Evolutionary conservation across 2,329 filamentous ascomycete genomes (phyloP), one percentile per base, ranked within the genome.

Genomic region (Grosmannia serpens): DNA sequence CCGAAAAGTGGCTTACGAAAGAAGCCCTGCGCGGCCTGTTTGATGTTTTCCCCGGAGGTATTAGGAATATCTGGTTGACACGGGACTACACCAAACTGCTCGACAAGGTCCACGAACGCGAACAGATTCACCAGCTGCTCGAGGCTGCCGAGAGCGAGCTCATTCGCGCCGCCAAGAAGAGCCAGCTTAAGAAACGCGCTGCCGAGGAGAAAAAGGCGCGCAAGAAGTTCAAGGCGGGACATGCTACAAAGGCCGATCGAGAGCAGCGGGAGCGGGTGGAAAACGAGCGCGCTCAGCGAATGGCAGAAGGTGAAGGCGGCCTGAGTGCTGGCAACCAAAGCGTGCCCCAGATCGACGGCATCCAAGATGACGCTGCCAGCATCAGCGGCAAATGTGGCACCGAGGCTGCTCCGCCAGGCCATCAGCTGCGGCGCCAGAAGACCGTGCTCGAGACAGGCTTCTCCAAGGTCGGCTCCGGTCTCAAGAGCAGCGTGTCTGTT

Each of bases 1-100:
- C 94, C 1, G 76, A 81, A 47, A 95, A 95, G 67, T 99, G 94
- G 94, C 82, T 95, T 9, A 90, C 82, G 2, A 82, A 89, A 54
- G 85, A 95, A 51, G 89, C 89, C 0, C 78, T 99, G 5, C 81
- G 84, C 59, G 87, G 87, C 0, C 77, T 99, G 0, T 99, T 95
- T 67, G 94, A 99, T 69, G 91, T 97, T 1, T 97, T 96, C 65
- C 94, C 94, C 0, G 94, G 94, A 24, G 94, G 94, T 33, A 87
- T 99, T 67, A 84, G 89, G 60, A 97, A 97, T 65, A 88, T 99
- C 53, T 99, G 92, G 91, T 85, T 99, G 65, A 99, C 96, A 60
- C 83, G 92, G 61, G 89, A 99, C 68, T 86, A 90, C 64, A 89
- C 91, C 50, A 80, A 86, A 10, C 79, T 99, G 13, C 80, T 89